Base-by-base conservation (phyloP, 208 protist species). In the Leptomonas pyrrhocoris region DNA sequence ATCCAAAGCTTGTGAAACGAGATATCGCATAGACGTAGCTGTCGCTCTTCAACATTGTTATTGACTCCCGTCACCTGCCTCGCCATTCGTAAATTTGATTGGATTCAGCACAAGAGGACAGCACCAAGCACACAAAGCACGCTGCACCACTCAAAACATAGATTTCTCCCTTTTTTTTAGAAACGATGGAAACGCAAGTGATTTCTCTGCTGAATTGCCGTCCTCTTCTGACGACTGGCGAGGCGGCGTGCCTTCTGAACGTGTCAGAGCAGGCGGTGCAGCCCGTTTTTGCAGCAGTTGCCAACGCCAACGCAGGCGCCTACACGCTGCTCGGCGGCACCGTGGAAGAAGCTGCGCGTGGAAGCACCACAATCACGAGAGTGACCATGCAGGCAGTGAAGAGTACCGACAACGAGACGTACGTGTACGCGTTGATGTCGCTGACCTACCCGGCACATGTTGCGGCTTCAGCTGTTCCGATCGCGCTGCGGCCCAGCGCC, bases 151-250 rank as follows among this genome's bases (percentile, higher is more conserved):
- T 5, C 15, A 25, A 30, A 54, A 2, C 21, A 31, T 13, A 40
- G n/a, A n/a, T n/a, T n/a, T n/a, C n/a, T n/a, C n/a, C n/a, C n/a
- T n/a, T n/a, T n/a, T n/a, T n/a, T n/a, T 49, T 27, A 58, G 6
- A 51, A 18, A 2, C 15, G 13, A 80, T 80, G 74, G 62, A 80
- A 25, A 21, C 61, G 27, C 56, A 70, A 27, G 28, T 77, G 11
- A 19, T 65, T 42, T 36, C 46, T 1, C 62, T 80, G 25, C 46
- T 74, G 11, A 6, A 23, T 7, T 38, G 54, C 25, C 68, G 68
- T 9, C 50, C 74, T 8, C 25, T 80, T 18, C 9, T 80, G 36
- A 74, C 61, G 31, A 36, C 49, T 7, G 19, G n/a, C 21, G 74
- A 80, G 59, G 74, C 74, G 30, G 66, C 68, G 48, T 4, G 12